Evolutionary conservation across 257 asterid species (phyloP), one percentile per base, ranked within the genome.

Genomic region (Penstemon barbatus): DNA sequence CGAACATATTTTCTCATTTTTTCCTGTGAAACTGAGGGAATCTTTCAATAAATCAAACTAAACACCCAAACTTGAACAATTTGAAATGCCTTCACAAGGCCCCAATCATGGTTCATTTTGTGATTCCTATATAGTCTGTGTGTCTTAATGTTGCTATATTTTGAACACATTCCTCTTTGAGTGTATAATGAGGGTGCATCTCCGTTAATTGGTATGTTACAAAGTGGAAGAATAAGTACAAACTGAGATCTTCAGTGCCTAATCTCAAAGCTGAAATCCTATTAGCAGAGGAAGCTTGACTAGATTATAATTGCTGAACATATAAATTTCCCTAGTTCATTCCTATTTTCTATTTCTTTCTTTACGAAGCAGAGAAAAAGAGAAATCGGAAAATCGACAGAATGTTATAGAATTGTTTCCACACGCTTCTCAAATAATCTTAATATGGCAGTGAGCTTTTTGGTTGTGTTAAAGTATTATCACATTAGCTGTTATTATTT

Each of bases 401-500:
- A 6, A 9, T 46, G 9, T 46, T 3, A 9, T 10, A 15, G 15
- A 9, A 9, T 49, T 9, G 5, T 12, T 13, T 49, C 15, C n/a
- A 46, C 33, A 25, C 33, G 2, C 33, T 25, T 25, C 33, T 25
- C 33, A 25, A 25, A 25, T 25, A 48, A n/a, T 25, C 37, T 7
- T 44, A 41, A 33, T 12, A 53, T 4, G 9, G 13, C 9, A 3
- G 7, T 13, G 8, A 13, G 38, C 38, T 1, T 53, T 53, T 19
- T 3, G 25, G 8, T 41, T 10, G 4, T 38, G 37, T 49, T 64
- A 37, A 25, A n/a, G 33, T 25, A 25, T 45, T 18, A 40, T 8
- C 9, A 8, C 57, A 25, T 25, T 25, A 61, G 19, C 49, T 59
- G 41, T 41, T 68, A 50, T 58, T 77, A 15, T 36, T 69, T 69